These are phyloP conservation scores for Aspergillus aculeatus DNA, from an alignment of 2,329 filamentous ascomycete species.

Conservation along the genomic window DNA sequence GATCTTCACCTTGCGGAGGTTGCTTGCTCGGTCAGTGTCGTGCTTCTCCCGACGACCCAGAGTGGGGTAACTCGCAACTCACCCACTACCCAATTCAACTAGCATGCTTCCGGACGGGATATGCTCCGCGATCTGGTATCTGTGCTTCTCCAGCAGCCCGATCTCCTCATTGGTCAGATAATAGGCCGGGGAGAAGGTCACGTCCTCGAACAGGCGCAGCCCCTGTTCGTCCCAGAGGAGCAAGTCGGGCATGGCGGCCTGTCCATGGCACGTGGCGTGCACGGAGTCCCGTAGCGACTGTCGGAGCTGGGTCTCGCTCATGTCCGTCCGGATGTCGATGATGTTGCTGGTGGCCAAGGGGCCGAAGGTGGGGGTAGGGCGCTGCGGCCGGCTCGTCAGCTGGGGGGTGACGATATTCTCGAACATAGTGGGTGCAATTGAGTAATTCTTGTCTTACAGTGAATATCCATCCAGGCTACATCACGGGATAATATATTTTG, in stretches of 20 bases:
- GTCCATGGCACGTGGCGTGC: background rate
- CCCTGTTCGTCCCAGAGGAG: constrained; percentile 27
- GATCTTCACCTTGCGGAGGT: constrained; percentile 78
- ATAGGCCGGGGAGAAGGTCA: constrained; percentile 21
- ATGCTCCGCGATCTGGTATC: constrained; percentile 6
- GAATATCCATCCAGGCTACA: background rate
- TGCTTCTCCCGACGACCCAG: constrained; percentile 46
- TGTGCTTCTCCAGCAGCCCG: constrained; percentile 2
- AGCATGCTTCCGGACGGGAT: constrained; percentile 10
- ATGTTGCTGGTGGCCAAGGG: constrained; percentile 4
- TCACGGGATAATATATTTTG: too few species aligned
- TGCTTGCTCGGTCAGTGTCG: background rate
- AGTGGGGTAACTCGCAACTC: background rate
- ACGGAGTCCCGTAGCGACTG: constrained; percentile 8
- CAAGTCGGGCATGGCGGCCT: constrained; percentile 23
- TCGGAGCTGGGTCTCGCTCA: constrained; percentile 5
- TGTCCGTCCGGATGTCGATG: constrained; percentile 13
- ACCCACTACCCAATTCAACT: constrained; percentile 17
- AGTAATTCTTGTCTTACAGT: background rate
- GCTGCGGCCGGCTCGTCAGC: background rate
- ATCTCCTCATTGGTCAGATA: constrained; percentile 13
- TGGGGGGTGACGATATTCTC: background rate
- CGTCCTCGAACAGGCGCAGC: constrained; percentile 27
- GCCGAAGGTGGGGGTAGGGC: background rate
- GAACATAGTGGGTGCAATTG: background rate